Conservation (phyloP, 192 early-diverging fungal genomes). For the Coemansia sp. region DNA sequence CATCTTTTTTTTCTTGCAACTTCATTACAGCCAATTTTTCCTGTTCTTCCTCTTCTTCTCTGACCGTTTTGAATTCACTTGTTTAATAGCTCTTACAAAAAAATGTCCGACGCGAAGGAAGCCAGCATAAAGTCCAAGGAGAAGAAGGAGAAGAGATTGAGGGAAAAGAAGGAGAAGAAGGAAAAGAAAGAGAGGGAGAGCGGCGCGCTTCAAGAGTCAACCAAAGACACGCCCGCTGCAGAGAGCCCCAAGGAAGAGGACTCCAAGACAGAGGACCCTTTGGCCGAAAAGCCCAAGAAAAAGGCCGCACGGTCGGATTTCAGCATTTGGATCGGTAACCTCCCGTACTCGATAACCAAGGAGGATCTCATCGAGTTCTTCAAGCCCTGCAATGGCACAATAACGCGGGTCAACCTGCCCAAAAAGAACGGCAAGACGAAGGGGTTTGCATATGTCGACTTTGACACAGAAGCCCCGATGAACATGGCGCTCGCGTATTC, state of each 20-base stretch:
- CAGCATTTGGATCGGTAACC: constrained; percentile 72
- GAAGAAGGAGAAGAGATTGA: background rate
- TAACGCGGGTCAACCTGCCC: constrained; percentile 46
- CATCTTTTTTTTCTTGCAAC: background rate
- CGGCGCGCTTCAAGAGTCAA: background rate
- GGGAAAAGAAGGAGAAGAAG: background rate
- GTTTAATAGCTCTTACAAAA: background rate
- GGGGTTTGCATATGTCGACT: constrained; percentile 75
- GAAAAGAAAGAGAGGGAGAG: background rate
- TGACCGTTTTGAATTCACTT: background rate
- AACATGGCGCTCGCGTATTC: constrained; percentile 61
- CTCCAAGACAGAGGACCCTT: no score
- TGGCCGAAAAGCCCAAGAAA: constrained; percentile 9
- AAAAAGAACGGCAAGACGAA: constrained; percentile 41
- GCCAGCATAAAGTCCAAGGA: background rate
- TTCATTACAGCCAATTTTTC: background rate
- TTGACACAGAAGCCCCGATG: constrained; percentile 55
- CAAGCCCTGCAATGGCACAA: constrained; percentile 35
- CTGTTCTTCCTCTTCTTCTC: background rate
- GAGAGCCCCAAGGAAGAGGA: no score
- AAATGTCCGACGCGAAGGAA: background rate
- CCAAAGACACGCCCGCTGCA: background rate
- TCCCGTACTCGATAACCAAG: constrained; percentile 58
- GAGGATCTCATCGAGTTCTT: constrained; percentile 61
- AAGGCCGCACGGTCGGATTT: constrained; percentile 57